Base-by-base conservation (phyloP, 1,139 yeast species). In the Wickerhamomyces sp. region DNA sequence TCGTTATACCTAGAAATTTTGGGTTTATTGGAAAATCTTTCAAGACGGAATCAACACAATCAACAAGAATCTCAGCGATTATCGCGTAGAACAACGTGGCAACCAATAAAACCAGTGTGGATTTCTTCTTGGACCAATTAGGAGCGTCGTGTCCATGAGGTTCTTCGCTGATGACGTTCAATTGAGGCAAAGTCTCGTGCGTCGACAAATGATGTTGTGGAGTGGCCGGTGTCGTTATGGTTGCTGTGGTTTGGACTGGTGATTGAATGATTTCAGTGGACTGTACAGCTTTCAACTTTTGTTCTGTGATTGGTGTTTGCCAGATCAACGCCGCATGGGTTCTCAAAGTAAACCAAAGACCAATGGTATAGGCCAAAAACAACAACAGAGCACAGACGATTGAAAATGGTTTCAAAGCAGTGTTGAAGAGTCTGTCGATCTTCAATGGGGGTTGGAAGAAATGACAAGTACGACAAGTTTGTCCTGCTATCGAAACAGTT, bases 261-360 rank as follows among this genome's bases (percentile, higher is more conserved):
- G n/a, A n/a, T 16, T 30, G 33, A 11, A 37, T 35, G 19, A 27
- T 37, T 19, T 42, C 39, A n/a, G 41, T 32, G n/a, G 55, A 44
- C 17, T 46, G 39, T n/a, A 49, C 38, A 26, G 47, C 40, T 29
- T 41, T 37, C 26, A 46, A 39, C n/a, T 38, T 28, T 10, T 14
- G 28, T 23, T 52, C 54, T 9, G 62, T 52, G 10, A 70, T 69
- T 9, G 78, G 82, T 4, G 77, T 75, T 34, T 89, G 87, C 99
- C 98, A 93, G 45, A 91, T 93, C 59, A 88, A 68, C 2, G 95
- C 91, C 0, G 98, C 98, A 59, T 91, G 99, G 0, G 98, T 91
- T 49, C 95, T 74, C 51, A 91, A 70, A 0, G 99, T 91, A 58
- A 91, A 91, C 74, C 87, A 81, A 34, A 91, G 65, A 2, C 98